Percentiles rank a stretch among this genome's conserved stretches.
Evolutionary conservation across 2,329 filamentous ascomycete species (phyloP).

Genomic region (Trichoderma gracile): DNA sequence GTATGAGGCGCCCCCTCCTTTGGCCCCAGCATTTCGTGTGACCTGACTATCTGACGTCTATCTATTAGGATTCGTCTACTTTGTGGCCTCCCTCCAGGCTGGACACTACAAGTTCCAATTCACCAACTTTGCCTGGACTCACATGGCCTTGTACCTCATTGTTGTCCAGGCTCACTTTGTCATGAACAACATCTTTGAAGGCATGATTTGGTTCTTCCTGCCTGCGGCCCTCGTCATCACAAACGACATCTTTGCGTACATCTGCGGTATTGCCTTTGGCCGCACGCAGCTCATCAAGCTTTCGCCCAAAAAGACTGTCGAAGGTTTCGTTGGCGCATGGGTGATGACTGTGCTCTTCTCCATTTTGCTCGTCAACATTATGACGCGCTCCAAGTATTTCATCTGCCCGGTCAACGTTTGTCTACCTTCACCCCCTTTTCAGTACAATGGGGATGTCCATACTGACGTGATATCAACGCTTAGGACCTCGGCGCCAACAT

Average conservation of each 20-base stretch:
- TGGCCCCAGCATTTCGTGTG: neutral
- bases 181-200: constrained; percentile 99
- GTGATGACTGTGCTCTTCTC: constrained; percentile 90
- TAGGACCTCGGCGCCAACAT: constrained; percentile 88
- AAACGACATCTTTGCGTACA: constrained; percentile 97
- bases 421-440: constrained; percentile 8
- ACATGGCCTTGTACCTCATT: constrained; percentile 98
- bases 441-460: neutral
- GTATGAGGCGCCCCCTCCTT: constrained; percentile 46
- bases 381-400: constrained; percentile 94
- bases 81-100: constrained; percentile 90
- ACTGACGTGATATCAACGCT: neutral
- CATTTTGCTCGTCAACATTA: constrained; percentile 74
- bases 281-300: constrained; percentile 96
- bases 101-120: constrained; percentile 99
- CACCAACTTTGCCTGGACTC: constrained; percentile 98
- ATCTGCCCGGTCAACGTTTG: constrained; percentile 90
- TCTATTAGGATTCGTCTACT: constrained; percentile 94
- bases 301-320: constrained; percentile 98
- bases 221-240: constrained; percentile 94
- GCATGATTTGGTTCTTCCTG: constrained; percentile 99
- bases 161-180: constrained; percentile 98
- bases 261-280: constrained; percentile 96
- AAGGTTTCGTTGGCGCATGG: constrained; percentile 96
- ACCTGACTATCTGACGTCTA: constrained; percentile 27